A percentile compares a stretch with the other conserved stretches of the same genome.
Conservation (phyloP, 2,329 filamentous ascomycete species). For the Pochonia chlamydosporia region DNA sequence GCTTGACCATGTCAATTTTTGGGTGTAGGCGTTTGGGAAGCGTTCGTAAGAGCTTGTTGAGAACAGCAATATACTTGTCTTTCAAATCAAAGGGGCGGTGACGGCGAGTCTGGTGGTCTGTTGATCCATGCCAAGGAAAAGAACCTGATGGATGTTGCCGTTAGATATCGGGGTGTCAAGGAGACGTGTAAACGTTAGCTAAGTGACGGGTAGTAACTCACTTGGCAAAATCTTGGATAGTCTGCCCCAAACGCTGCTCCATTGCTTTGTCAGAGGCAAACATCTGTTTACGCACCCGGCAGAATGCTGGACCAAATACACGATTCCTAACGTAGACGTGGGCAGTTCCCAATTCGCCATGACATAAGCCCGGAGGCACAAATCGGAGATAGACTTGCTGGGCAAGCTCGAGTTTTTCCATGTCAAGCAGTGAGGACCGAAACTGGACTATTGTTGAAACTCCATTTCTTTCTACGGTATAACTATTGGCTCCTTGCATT, state of each 20-base stretch:
- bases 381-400: constrained; percentile 9
- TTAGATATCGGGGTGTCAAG: no score
- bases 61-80: constrained; percentile 8
- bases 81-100: constrained; percentile 8
- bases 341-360: constrained; percentile 8
- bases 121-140: constrained; percentile 15
- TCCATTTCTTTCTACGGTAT: constrained; percentile 11
- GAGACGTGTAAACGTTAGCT: neutral
- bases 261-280: constrained; percentile 1
- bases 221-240: constrained; percentile 12
- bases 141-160: no score
- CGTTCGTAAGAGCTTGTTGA: constrained; percentile 9
- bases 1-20: constrained; percentile 9
- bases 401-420: constrained; percentile 9
- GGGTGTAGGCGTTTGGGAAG: constrained; percentile 10
- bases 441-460: constrained; percentile 13
- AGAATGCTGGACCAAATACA: constrained; percentile 11
- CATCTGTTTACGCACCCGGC: constrained; percentile 8
- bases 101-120: neutral
- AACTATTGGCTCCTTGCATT: constrained; percentile 15
- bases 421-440: constrained; percentile 9
- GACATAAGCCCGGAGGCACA: constrained; percentile 8
- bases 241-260: constrained; percentile 8
- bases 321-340: constrained; percentile 12
- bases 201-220: neutral